Evolutionary conservation across 495 filamentous ascomycete species (phyloP).

Genomic region (Aspergillus heteromorphus): DNA sequence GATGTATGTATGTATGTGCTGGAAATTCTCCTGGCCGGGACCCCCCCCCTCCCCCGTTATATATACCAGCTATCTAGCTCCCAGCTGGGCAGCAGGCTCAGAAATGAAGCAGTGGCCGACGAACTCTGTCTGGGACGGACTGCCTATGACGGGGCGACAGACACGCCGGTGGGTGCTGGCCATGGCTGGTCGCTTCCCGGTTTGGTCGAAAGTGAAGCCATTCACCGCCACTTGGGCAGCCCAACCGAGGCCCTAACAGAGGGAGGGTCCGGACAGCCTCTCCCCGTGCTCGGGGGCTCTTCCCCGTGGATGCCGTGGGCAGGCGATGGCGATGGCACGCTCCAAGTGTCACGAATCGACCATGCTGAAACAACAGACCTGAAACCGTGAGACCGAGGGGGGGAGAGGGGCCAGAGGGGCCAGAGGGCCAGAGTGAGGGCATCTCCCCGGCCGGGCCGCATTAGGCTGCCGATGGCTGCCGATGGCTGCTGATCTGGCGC

Average conservation of each 20-base stretch:
- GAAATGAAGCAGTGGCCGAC: not conserved
- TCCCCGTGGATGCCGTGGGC: not conserved
- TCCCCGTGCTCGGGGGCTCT: not conserved
- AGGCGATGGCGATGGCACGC: not conserved
- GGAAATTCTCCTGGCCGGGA: not conserved
- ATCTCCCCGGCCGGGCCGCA: not conserved
- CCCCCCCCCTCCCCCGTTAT: not conserved
- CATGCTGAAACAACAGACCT: not conserved
- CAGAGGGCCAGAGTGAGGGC: not conserved
- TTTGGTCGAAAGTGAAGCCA: slow-evolving; percentile 2
- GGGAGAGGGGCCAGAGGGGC: not conserved
- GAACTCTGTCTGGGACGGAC: not conserved
- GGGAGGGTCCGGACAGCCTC: not conserved
- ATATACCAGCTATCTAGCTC: not conserved
- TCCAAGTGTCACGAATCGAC: not conserved
- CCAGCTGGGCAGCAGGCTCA: not conserved
- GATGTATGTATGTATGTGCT: not conserved
- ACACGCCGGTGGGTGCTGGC: not conserved
- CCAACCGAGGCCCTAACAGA: not conserved
- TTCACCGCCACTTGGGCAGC: slow-evolving; percentile 4
- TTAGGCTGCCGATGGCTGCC: not conserved
- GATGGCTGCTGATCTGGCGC: not conserved
- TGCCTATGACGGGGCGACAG: slow-evolving; percentile 13
- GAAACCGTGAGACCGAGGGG: not conserved
- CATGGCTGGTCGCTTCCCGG: not conserved